phyloP scores from a whole-genome alignment of 208 protist genomes.

The Herpetomonas muscarum region DNA sequence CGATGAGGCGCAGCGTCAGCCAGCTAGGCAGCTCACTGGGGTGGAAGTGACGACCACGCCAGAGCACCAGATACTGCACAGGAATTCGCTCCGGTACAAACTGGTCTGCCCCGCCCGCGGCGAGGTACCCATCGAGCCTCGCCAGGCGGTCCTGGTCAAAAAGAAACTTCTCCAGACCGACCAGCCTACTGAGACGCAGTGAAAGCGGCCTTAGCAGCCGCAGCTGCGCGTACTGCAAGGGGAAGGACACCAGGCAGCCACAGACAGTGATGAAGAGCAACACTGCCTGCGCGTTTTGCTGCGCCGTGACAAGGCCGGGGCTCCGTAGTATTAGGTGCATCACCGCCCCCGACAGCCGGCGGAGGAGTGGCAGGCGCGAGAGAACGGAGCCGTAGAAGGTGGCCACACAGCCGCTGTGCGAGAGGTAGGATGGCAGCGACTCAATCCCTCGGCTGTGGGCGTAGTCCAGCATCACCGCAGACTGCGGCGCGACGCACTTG shows the following conservation, averaged over 20 bases:
- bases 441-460: no score
- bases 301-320: no score
- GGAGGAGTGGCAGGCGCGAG: no score
- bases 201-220: conserved; percentile 28
- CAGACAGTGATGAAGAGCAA: conserved; percentile 1
- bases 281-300: no score
- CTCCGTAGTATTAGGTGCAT: no score
- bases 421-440: no score
- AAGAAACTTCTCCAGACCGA: conserved; percentile 60
- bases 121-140: conserved; percentile 22
- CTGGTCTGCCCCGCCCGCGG: conserved; percentile 7
- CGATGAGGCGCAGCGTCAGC: conserved; percentile 29
- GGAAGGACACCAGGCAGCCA: conserved; percentile 26
- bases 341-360: no score
- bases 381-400: no score
- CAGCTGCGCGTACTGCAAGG: conserved; percentile 47
- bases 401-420: no score
- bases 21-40: conserved; percentile 18
- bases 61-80: background rate
- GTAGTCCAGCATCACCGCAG: no score
- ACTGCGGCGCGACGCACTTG: no score
- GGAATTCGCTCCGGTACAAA: conserved; percentile 12
- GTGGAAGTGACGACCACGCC: conserved; percentile 37
- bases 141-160: conserved; percentile 45
- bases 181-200: conserved; percentile 35